Conservation (phyloP, 176 grass and related monocot species). For the Raddia distichophylla region DNA sequence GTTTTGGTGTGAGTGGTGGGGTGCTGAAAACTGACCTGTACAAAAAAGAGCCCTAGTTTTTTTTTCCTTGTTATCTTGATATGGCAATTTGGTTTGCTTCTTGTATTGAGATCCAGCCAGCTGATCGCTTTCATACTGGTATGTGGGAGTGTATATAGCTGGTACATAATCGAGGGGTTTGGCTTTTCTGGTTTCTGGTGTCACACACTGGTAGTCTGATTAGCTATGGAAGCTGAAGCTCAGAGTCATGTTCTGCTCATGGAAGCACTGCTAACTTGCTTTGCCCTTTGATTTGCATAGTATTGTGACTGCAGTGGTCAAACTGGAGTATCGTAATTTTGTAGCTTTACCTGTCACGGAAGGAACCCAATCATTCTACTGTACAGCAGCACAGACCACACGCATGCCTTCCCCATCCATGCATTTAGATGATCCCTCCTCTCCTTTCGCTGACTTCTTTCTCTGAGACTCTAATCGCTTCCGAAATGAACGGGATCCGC, state of each 20-base stretch:
- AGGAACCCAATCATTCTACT: neutral
- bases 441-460: neutral
- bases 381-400: neutral
- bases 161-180: conserved; percentile 9
- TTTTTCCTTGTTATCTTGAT: neutral
- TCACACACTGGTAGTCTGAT: neutral
- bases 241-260: neutral
- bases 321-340: neutral
- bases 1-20: conserved; percentile 41
- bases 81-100: conserved; percentile 29
- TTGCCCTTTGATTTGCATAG: neutral
- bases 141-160: conserved; percentile 5
- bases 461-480: neutral
- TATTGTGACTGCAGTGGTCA: neutral
- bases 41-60: neutral
- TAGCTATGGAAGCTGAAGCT: neutral
- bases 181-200: neutral
- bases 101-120: conserved; percentile 2
- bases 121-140: neutral
- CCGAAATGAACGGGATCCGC: neutral
- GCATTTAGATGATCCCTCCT: neutral
- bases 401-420: neutral
- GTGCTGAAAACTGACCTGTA: conserved; percentile 36
- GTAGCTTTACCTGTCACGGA: neutral
- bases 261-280: neutral